Evolutionary conservation across 2,329 filamentous ascomycete species (phyloP).

Genomic region (Sclerotinia glacialis): DNA sequence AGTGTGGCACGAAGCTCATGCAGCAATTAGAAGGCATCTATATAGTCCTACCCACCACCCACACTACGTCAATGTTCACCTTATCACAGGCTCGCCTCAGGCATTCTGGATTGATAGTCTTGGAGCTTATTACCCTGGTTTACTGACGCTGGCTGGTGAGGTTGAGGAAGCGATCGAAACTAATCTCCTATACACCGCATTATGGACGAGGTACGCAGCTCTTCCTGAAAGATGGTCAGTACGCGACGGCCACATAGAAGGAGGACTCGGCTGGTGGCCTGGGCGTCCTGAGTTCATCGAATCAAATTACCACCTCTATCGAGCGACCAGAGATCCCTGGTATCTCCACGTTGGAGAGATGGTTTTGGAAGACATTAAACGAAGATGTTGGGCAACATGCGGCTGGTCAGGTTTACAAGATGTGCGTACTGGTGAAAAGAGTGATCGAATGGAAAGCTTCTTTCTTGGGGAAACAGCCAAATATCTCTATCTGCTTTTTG

Average conservation of each 20-base stretch:
- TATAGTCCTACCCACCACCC: slow-evolving; percentile 82
- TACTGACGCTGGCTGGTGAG: slow-evolving; percentile 82
- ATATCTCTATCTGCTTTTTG: slow-evolving; percentile 90
- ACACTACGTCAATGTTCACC: slow-evolving; percentile 88
- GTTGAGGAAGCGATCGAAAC: slow-evolving; percentile 87
- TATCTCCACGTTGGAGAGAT: slow-evolving; percentile 96
- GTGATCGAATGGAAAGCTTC: slow-evolving; percentile 97
- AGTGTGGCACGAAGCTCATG: slow-evolving; percentile 82
- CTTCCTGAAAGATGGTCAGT: slow-evolving; percentile 94
- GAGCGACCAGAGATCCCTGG: slow-evolving; percentile 91
- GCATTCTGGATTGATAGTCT: slow-evolving; percentile 96
- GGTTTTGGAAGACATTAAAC: slow-evolving; percentile 82
- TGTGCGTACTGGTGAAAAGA: slow-evolving; percentile 77
- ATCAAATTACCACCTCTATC: slow-evolving; percentile 93
- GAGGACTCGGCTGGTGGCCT: slow-evolving; percentile 89
- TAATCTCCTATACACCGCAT: slow-evolving; percentile 83
- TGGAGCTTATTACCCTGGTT: slow-evolving; percentile 89
- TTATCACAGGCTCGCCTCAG: slow-evolving; percentile 81
- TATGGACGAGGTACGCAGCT: slow-evolving; percentile 94
- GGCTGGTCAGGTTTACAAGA: slow-evolving; percentile 91
- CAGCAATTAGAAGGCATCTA: slow-evolving; percentile 86
- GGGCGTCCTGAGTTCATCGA: slow-evolving; percentile 96
- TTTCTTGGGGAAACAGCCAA: slow-evolving; percentile 96
- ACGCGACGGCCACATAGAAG: slow-evolving; percentile 77
- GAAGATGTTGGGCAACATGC: slow-evolving; percentile 84